These are phyloP conservation scores for Myxozyma mucilagina DNA, from an alignment of 805 yeast species.

Conservation along the genomic window DNA sequence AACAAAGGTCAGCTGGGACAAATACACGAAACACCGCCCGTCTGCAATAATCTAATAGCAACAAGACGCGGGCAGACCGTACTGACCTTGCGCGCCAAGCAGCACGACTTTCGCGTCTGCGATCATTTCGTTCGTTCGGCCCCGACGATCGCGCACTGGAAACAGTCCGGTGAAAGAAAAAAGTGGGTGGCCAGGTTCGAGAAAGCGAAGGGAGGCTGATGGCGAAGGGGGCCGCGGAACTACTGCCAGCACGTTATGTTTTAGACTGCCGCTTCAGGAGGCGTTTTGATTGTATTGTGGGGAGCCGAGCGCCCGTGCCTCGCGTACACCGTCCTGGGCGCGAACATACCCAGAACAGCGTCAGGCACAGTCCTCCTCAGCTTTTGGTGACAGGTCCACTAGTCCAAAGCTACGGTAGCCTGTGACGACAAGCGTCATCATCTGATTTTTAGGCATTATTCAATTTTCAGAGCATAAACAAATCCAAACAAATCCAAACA, in stretches of 20 bases:
- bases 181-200: neutral
- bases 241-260: neutral
- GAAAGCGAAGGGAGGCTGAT: neutral
- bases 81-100: conserved; percentile 41
- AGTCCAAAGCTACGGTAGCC: neutral
- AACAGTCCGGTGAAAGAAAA: too few species aligned
- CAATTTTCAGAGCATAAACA: too few species aligned
- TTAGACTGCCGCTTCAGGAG: neutral
- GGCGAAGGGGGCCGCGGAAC: neutral
- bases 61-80: too few species aligned
- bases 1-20: conserved; percentile 6
- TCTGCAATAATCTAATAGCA: too few species aligned
- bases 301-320: neutral
- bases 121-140: conserved; percentile 31
- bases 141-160: too few species aligned
- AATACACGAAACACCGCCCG: neutral
- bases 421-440: neutral
- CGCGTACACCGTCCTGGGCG: neutral
- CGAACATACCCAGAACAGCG: neutral
- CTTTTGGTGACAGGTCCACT: neutral
- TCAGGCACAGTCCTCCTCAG: neutral
- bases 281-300: neutral
- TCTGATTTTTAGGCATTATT: neutral
- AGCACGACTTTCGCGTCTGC: conserved; percentile 42
- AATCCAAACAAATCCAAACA: too few species aligned